phyloP scores from a whole-genome alignment of 2,329 filamentous ascomycete species.

The Ascochyta clinopodiicola region DNA sequence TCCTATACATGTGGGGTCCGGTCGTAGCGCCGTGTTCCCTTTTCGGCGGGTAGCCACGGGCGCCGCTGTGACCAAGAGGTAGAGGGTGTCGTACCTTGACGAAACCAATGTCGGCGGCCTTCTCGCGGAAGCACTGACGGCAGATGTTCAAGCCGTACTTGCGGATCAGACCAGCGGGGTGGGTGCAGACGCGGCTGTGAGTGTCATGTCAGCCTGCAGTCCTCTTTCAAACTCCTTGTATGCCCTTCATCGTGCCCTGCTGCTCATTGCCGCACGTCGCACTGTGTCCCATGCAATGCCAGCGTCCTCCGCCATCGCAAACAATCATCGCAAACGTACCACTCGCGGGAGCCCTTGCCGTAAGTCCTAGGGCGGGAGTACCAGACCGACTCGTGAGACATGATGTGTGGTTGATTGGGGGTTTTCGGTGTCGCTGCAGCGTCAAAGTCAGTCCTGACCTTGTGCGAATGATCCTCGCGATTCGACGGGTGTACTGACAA shows the following conservation, averaged over 20 bases:
- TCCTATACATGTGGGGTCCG: neutral
- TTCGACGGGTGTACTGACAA: slow-evolving; percentile 26
- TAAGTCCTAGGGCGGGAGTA: slow-evolving; percentile 97
- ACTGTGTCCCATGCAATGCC: neutral
- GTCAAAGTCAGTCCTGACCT: slow-evolving; percentile 20
- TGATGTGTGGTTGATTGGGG: slow-evolving; percentile 59
- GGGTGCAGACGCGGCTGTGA: slow-evolving; percentile 80
- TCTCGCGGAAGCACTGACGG: slow-evolving; percentile 75
- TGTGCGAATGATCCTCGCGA: neutral
- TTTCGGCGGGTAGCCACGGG: neutral
- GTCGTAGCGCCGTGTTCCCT: neutral
- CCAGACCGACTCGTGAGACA: slow-evolving; percentile 97
- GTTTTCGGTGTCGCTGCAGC: slow-evolving; percentile 34
- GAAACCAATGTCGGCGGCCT: slow-evolving; percentile 72
- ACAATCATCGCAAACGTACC: slow-evolving; percentile 67
- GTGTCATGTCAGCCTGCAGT: slow-evolving; percentile 37
- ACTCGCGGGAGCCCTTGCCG: slow-evolving; percentile 93
- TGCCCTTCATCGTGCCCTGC: slow-evolving; percentile 12
- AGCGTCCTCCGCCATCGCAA: slow-evolving; percentile 4
- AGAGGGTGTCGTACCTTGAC: slow-evolving; percentile 61
- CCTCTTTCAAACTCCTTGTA: slow-evolving; percentile 8
- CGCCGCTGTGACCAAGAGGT: neutral
- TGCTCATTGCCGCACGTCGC: slow-evolving; percentile 1
- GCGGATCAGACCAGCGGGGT: slow-evolving; percentile 98
- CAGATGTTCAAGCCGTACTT: slow-evolving; percentile 96